Base-by-base conservation (phyloP, 176 grass and related monocot genomes). In the Olyra latifolia region DNA sequence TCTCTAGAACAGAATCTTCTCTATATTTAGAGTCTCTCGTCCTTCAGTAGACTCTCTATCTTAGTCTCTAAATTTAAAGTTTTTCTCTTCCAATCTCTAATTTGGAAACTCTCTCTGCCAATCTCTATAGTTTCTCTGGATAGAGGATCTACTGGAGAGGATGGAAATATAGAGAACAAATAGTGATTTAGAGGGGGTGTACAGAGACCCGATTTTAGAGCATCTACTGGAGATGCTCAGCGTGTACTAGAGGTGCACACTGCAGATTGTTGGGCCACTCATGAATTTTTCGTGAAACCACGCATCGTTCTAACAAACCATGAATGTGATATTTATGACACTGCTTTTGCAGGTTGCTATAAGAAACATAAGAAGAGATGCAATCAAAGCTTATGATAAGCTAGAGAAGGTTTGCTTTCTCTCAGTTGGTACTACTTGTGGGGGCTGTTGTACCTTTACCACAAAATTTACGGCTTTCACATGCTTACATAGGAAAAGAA, bases 381-480 rank as follows among this genome's bases (percentile, higher is more conserved):
- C 96, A 38, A 95, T 95, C 54, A 99, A 99, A 91, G 75, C 90
- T 65, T 99, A 98, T 42, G 86, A 93, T 55, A 99, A 99, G 84
- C 92, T 99, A n/a, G 81, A 95, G 88, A 99, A 99, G 90, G 96
- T 99, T 88, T 84, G 74, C 45, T 56, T 40, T 56, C 55, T 82
- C 62, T 92, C 41, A 75, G 20, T 66, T 80, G 53, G 20, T 52
- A 69, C 25, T 69, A 54, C 53, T 69, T 75, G 6, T 54, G 12
- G 20, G 27, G 4, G 13, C 57, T 45, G 16, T 80, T 43, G 20
- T 82, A 50, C 28, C 84, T 54, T 80, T 47, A 3, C 22, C 14
- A 12, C 75, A n/a, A 47, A 81, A 60, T 73, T 87, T 44, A 79
- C 66, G 10, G 46, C 22, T 59, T 68, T 3, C 57, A 14, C 45